Conservation (phyloP, 2,329 filamentous ascomycete species). For the Stachybotrys chartarum region DNA sequence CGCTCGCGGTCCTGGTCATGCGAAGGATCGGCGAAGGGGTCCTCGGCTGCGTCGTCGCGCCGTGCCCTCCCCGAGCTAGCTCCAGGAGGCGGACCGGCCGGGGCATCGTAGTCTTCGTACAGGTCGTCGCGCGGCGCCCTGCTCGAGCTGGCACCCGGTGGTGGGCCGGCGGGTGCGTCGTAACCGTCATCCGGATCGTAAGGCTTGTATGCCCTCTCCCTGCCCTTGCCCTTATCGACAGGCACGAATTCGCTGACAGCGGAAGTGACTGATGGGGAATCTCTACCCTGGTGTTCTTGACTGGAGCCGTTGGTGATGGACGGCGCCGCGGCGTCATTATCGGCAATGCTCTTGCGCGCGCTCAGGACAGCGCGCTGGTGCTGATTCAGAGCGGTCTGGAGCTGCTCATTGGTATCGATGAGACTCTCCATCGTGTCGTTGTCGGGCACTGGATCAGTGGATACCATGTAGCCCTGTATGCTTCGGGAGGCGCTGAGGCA, state of each 20-base stretch:
- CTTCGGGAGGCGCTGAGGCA: slow-evolving; percentile 75
- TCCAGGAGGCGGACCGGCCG: slow-evolving; percentile 16
- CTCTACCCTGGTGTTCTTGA: slow-evolving; percentile 10
- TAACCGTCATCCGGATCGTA: slow-evolving; percentile 6
- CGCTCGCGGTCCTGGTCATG: slow-evolving; percentile 7
- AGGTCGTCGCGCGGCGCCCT: slow-evolving; percentile 9
- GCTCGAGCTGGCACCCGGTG: slow-evolving; percentile 16
- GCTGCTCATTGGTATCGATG: slow-evolving; percentile 90
- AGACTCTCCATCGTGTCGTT: slow-evolving; percentile 90
- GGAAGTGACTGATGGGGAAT: background rate
- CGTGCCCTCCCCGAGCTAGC: slow-evolving; percentile 11
- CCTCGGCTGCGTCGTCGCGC: slow-evolving; percentile 21
- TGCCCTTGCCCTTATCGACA: slow-evolving; percentile 23
- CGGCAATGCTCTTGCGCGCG: slow-evolving; percentile 44
- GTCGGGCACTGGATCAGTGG: slow-evolving; percentile 73
- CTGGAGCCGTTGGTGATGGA: slow-evolving; percentile 21
- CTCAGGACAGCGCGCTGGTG: slow-evolving; percentile 75
- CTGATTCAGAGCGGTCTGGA: slow-evolving; percentile 73
- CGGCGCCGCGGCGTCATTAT: background rate
- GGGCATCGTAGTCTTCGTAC: slow-evolving; percentile 17
- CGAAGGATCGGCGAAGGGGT: slow-evolving; percentile 26
- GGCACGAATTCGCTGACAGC: slow-evolving; percentile 1
- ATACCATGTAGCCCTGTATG: slow-evolving; percentile 79
- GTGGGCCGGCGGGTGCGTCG: slow-evolving; percentile 14
- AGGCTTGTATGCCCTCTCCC: slow-evolving; percentile 11